Evolutionary conservation across 164 flowering plant genomes (phyloP), one percentile per base, ranked within the genome.

Genomic region (Vitis rupestris): DNA sequence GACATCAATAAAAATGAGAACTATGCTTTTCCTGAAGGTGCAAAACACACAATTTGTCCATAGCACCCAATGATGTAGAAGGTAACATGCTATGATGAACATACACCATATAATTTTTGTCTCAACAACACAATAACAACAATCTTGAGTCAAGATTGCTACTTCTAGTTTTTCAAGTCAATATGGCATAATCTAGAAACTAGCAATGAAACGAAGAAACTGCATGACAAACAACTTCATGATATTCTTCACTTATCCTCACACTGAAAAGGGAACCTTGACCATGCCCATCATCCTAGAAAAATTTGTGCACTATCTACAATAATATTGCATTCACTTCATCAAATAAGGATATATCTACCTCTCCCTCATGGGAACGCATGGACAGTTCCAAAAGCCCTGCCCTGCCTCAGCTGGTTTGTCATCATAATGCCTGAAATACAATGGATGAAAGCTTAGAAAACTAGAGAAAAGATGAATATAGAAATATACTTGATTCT

Each of bases 281-380:
- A 66, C 12, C 15, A 54, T 54, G 61, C 49, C 14, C 5, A 13
- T 16, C 69, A 66, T 13, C 57, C 50, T 54, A 14, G 69, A 50
- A 64, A 13, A 49, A 37, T 48, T 11, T 49, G 27, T 13, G 48
- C 23, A 9, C 31, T 50, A 50, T 50, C 55, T 9, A 9, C 23
- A 17, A 19, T 50, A 64, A 23, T 19, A 15, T 52, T 12, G 12
- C 12, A 19, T 30, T 30, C 57, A 30, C 13, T 52, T 55, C 49
- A 55, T 31, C n/a, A 65, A 54, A 55, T 59, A 64, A 19, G 3
- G 9, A 44, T 30, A 59, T 50, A 59, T 56, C 16, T 85, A 92
- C 99, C 99, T 94, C 74, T 94, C 99, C 76, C 99, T 87, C 99
- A 94, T 92, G 23, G 99, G 99, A 62, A 94, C 99, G 77, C 99